Evolutionary conservation across 495 filamentous ascomycete genomes (phyloP), one percentile per base, ranked within the genome.

Genomic region (Penicillium simplicissimum): DNA sequence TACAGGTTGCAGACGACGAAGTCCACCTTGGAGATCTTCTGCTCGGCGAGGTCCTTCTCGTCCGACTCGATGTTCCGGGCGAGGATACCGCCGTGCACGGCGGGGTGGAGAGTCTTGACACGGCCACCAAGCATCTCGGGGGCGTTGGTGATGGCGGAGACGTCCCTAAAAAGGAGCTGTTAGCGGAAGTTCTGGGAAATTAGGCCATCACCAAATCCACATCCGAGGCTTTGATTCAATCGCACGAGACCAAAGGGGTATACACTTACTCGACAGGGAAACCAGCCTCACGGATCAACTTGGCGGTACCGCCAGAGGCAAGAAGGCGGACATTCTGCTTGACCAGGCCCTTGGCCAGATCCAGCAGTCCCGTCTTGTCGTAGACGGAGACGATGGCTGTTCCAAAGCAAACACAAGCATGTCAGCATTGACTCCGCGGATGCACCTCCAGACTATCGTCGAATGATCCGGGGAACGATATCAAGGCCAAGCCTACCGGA

Each of bases 1-100:
- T 97, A 98, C 25, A 98, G 82, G 79, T 98, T 98, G 88, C 95
- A 98, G 69, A 98, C 89, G 61, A 98, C 93, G 71, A 89, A 98
- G 84, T 98, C 93, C 48, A 98, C 92, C 82, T 97, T 98, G 78
- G 89, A 81, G 71, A 98, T 98, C 78, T 92, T 96, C 80, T 97
- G 92, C 74, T 95, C 90, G 38, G 94, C 92, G 37, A 98, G 88
- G 72, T 98, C 95, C 77, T 96, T 92, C 81, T 96, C 90, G 75
- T 98, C 95, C 33, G 92, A 91, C 56, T 88, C 90, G 55, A 96
- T 87, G 73, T 97, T 87, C 60, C 94, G 89, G 49, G 96, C 93
- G 38, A 98, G 90, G 62, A 98, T 98, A 70, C 88, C 88, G 65
- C 91, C 92, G 76, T 98, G 94, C 47, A 98, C 93, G 37, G 90